phyloP scores from a whole-genome alignment of 169 alveolate species.

The Cryptosporidium bovis region DNA sequence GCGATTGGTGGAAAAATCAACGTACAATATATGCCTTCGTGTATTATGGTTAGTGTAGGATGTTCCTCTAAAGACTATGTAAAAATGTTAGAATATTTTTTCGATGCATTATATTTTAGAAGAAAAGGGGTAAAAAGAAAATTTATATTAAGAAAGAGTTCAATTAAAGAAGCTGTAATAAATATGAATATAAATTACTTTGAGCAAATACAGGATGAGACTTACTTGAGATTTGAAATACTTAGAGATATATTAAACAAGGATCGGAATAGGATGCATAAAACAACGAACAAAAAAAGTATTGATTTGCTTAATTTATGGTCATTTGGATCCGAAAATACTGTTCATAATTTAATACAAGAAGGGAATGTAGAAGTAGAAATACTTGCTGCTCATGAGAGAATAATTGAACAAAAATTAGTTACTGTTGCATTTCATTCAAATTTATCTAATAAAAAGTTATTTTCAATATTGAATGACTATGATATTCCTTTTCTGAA shows the following conservation, averaged over 20 bases:
- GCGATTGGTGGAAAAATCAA: slow-evolving; percentile 45
- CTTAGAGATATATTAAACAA: slow-evolving; percentile 38
- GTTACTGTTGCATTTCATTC: slow-evolving; percentile 36
- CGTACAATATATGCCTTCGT: slow-evolving; percentile 55
- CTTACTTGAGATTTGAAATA: slow-evolving; percentile 54
- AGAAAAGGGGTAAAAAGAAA: slow-evolving; percentile 40
- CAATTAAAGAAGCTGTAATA: slow-evolving; percentile 43
- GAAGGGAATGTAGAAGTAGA: slow-evolving; percentile 53
- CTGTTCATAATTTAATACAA: slow-evolving; percentile 16
- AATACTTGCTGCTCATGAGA: slow-evolving; percentile 43
- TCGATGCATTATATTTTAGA: slow-evolving; percentile 43
- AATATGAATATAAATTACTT: slow-evolving; percentile 27
- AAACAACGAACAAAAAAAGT: slow-evolving; percentile 29
- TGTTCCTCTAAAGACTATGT: slow-evolving; percentile 45
- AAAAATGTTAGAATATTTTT: slow-evolving; percentile 39
- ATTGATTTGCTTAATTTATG: slow-evolving; percentile 31
- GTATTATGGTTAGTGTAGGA: slow-evolving; percentile 51
- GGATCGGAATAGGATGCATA: not conserved
- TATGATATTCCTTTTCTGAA: slow-evolving; percentile 36
- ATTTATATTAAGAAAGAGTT: slow-evolving; percentile 19
- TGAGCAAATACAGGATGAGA: slow-evolving; percentile 46
- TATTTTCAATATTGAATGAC: slow-evolving; percentile 34
- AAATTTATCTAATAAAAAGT: slow-evolving; percentile 25
- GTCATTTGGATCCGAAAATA: slow-evolving; percentile 45
- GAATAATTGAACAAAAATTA: slow-evolving; percentile 8